Conservation (phyloP, 2,329 filamentous ascomycete genomes). For the Elsinoe perseae region DNA sequence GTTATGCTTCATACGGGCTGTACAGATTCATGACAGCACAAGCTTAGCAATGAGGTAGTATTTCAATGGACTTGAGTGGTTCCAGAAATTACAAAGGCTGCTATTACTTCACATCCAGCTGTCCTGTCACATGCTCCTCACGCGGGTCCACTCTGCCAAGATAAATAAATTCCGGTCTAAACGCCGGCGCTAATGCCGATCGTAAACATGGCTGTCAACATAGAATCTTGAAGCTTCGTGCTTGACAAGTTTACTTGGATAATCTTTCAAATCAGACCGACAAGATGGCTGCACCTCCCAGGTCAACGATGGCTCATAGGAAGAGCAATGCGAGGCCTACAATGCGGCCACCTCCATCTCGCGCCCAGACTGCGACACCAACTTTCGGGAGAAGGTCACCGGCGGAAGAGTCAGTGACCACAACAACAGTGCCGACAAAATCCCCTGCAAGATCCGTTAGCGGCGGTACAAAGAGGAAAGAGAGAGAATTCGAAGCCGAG, state of each 20-base stretch:
- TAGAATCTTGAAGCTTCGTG: slow-evolving; percentile 4
- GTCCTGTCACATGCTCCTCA: not conserved
- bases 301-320: slow-evolving; percentile 45
- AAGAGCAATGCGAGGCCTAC: slow-evolving; percentile 44
- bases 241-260: not conserved
- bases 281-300: slow-evolving; percentile 48
- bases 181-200: slow-evolving; percentile 8
- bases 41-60: too few relatives aligned
- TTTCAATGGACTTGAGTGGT: too few relatives aligned
- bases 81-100: too few relatives aligned
- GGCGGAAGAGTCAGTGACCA: slow-evolving; percentile 59
- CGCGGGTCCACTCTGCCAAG: not conserved
- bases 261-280: not conserved
- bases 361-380: slow-evolving; percentile 44
- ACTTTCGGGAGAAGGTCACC: slow-evolving; percentile 54
- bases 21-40: too few relatives aligned
- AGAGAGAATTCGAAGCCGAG: slow-evolving; percentile 62
- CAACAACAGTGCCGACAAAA: slow-evolving; percentile 34
- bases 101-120: too few relatives aligned
- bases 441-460: slow-evolving; percentile 41
- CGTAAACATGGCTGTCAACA: slow-evolving; percentile 13
- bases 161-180: not conserved
- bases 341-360: slow-evolving; percentile 47
- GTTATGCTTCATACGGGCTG: too few relatives aligned
- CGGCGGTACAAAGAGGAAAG: slow-evolving; percentile 67